These are phyloP conservation scores for Colletotrichum incanum DNA, from an alignment of 2,329 filamentous ascomycete species.

Conservation along the genomic window DNA sequence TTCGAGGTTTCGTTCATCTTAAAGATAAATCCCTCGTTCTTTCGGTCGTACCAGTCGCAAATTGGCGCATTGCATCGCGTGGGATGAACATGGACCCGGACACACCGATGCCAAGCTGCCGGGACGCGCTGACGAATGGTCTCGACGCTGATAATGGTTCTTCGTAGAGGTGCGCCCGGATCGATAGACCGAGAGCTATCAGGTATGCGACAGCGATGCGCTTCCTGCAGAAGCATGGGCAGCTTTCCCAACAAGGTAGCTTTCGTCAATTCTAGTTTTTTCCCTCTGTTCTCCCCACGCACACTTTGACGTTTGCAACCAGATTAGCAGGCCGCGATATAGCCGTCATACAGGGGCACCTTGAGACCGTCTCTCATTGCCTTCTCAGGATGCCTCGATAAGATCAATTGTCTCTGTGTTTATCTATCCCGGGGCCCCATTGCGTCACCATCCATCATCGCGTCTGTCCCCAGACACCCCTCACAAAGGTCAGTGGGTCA, in stretches of 20 bases:
- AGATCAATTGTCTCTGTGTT: constrained; percentile 5
- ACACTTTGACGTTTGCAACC: background rate
- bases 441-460: constrained; percentile 10
- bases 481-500: constrained; percentile 3
- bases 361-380: background rate
- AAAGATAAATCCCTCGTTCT: background rate
- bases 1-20: background rate
- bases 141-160: background rate
- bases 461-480: background rate
- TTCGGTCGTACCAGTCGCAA: background rate
- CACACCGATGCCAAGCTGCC: constrained; percentile 17
- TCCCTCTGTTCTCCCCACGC: background rate
- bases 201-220: background rate
- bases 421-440: background rate
- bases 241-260: background rate
- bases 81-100: constrained; percentile 6
- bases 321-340: background rate
- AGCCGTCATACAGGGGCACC: background rate
- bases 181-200: constrained; percentile 15
- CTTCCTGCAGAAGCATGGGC: background rate
- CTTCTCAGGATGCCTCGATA: background rate
- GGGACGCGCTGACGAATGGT: background rate
- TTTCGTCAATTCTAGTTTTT: background rate
- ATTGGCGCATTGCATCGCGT: constrained; percentile 1
- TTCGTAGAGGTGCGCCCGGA: background rate